Percentiles rank a stretch among this genome's conserved stretches.
phyloP scores from a whole-genome alignment of 345 rosid genomes.

The Citrus trifoliata region DNA sequence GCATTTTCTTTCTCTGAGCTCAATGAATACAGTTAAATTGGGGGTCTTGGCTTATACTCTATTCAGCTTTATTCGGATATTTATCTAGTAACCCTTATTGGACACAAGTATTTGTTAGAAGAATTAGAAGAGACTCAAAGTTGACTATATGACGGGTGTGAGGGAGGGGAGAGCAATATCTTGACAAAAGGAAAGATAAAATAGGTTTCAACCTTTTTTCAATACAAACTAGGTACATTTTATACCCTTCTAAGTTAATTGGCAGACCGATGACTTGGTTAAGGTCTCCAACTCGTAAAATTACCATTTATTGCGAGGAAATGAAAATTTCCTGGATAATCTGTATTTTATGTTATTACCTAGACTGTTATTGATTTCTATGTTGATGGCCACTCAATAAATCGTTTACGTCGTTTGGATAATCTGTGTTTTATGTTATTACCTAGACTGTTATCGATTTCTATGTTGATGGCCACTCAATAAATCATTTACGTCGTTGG shows the following conservation, averaged over 20 bases:
- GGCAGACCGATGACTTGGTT: not conserved
- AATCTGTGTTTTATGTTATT: not conserved
- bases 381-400: not conserved
- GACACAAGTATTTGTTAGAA: not conserved
- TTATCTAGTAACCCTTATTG: not conserved
- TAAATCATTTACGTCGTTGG: not conserved
- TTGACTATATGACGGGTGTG: not conserved
- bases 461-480: not conserved
- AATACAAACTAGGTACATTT: not conserved
- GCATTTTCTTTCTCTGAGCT: slow-evolving; percentile 6
- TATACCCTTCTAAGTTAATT: not conserved
- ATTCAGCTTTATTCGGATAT: not conserved
- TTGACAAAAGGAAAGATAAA: not conserved
- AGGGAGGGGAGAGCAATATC: not conserved
- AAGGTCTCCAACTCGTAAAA: not conserved
- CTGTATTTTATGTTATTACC: not conserved
- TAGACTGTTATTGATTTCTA: not conserved
- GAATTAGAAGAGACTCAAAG: not conserved
- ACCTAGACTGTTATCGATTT: not conserved
- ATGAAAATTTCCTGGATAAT: not conserved
- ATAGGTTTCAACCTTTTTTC: not conserved
- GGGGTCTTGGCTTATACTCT: not conserved
- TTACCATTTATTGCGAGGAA: not conserved
- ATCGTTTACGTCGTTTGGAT: not conserved
- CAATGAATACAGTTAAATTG: slow-evolving; percentile 15